A percentile compares a stretch with the other conserved stretches of the same genome.
These are phyloP conservation scores for Mycena maculata DNA, from an alignment of 768 basidiomycete genomes.

Conservation along the genomic window DNA sequence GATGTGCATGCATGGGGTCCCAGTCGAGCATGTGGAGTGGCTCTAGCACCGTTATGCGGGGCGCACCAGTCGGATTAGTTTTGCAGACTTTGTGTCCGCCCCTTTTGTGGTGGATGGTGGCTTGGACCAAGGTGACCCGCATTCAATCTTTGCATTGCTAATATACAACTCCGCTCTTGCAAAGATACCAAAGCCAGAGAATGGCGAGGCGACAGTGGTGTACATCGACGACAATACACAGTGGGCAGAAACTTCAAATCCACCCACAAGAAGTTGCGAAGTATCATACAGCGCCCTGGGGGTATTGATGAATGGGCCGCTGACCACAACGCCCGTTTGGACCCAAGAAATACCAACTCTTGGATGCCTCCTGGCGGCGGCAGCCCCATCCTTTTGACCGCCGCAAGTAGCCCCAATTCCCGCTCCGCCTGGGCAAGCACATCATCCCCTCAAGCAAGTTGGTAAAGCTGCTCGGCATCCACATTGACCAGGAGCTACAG, in stretches of 20 bases:
- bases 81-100: conserved; percentile 36
- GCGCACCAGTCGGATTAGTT: conserved; percentile 17
- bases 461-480: conserved; percentile 47
- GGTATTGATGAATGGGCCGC: conserved; percentile 44
- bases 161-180: conserved; percentile 37
- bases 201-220: conserved; percentile 9
- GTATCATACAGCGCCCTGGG: conserved; percentile 28
- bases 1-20: conserved; percentile 42
- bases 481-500: conserved; percentile 42
- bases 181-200: not conserved
- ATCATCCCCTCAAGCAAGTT: conserved; percentile 30
- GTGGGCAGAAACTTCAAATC: conserved; percentile 25
- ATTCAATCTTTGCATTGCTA: conserved; percentile 37
- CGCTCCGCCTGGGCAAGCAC: not conserved
- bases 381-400: not conserved
- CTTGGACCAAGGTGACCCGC: conserved; percentile 39
- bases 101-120: conserved; percentile 29
- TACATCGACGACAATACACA: conserved; percentile 38
- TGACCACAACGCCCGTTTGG: conserved; percentile 41
- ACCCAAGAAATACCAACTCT: conserved; percentile 36
- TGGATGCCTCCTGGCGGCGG: conserved; percentile 11
- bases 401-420: not conserved
- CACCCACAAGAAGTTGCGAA: conserved; percentile 25
- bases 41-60: conserved; percentile 13
- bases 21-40: conserved; percentile 36